Conservation (phyloP, 2,329 filamentous ascomycete species). For the Elsinoe fawcettii region DNA sequence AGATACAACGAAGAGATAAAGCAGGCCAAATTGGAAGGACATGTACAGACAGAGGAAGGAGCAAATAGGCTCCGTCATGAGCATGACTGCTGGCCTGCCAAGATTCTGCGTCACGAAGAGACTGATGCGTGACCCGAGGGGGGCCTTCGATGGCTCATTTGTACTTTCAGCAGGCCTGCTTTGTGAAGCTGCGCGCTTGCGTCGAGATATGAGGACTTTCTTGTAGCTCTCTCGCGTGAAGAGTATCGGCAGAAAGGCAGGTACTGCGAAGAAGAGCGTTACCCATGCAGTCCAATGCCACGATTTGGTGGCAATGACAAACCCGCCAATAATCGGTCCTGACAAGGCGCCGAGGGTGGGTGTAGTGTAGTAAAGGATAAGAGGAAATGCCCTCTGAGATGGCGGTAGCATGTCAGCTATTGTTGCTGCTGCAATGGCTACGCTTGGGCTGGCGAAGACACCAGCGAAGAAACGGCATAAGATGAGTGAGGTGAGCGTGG, state of each 20-base stretch:
- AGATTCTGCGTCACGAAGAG: constrained; percentile 44
- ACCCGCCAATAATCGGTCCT: constrained; percentile 35
- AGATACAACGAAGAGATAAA: constrained; percentile 14
- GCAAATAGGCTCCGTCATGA: constrained; percentile 43
- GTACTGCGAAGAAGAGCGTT: constrained; percentile 26
- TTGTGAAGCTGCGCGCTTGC: constrained; percentile 18
- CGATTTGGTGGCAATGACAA: constrained; percentile 24
- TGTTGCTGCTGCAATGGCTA: constrained; percentile 39
- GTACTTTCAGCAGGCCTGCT: constrained; percentile 43
- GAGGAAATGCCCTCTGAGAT: constrained; percentile 3
- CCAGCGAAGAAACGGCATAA: constrained; percentile 45
- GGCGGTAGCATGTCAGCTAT: constrained; percentile 14
- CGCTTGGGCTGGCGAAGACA: constrained; percentile 47
- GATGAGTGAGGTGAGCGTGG: constrained; percentile 40
- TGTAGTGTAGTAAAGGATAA: constrained; percentile 22
- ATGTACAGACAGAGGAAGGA: constrained; percentile 49
- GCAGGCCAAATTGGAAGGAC: constrained; percentile 23
- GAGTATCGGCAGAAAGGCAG: constrained; percentile 30
- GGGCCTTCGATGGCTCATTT: constrained; percentile 40
- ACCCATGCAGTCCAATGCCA: constrained; percentile 32
- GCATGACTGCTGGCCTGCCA: constrained; percentile 37
- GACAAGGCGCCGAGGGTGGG: constrained; percentile 48
- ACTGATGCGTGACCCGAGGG: constrained; percentile 44
- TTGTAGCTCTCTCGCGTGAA: constrained; percentile 43
- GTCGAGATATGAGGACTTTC: constrained; percentile 35